Conservation (phyloP, 179 eudicot genomes). For the Beta lomatogona region DNA sequence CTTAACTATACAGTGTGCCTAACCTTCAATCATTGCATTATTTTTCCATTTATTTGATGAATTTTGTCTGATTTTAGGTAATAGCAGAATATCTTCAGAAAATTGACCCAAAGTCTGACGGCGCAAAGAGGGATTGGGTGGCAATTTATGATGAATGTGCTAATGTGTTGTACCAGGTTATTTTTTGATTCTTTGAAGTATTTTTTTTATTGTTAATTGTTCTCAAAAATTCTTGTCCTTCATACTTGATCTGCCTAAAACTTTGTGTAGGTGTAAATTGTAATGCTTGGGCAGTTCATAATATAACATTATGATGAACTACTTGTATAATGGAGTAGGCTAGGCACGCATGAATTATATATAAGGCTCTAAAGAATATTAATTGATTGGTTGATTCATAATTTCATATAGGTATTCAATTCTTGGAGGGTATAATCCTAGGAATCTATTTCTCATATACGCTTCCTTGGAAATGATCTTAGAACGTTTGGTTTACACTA, state of each 20-base stretch:
- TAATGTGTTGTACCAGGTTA: constrained; percentile 86
- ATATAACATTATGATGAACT: neutral
- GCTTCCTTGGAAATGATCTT: neutral
- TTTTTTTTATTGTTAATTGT: neutral
- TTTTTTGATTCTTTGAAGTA: neutral
- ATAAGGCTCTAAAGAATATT: neutral
- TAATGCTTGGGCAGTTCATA: neutral
- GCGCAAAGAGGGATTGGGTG: constrained; percentile 99
- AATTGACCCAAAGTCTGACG: constrained; percentile 98
- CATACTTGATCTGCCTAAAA: constrained; percentile 1
- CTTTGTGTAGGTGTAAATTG: neutral
- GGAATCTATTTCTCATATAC: neutral
- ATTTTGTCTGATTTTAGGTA: constrained; percentile 52
- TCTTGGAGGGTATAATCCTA: neutral
- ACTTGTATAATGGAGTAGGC: neutral
- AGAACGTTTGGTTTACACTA: neutral
- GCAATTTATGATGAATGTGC: constrained; percentile 99
- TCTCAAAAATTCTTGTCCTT: neutral
- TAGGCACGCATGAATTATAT: neutral
- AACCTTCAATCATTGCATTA: too few relatives aligned
- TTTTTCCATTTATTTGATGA: constrained; percentile 10
- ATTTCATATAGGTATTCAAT: neutral
- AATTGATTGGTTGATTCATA: neutral
- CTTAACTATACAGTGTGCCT: too few relatives aligned
- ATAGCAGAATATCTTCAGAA: constrained; percentile 97